A percentile compares a stretch with the other conserved stretches of the same genome.
These are phyloP conservation scores for Elsinoe arachidis DNA, from an alignment of 2,329 filamentous ascomycete genomes.

Conservation along the genomic window DNA sequence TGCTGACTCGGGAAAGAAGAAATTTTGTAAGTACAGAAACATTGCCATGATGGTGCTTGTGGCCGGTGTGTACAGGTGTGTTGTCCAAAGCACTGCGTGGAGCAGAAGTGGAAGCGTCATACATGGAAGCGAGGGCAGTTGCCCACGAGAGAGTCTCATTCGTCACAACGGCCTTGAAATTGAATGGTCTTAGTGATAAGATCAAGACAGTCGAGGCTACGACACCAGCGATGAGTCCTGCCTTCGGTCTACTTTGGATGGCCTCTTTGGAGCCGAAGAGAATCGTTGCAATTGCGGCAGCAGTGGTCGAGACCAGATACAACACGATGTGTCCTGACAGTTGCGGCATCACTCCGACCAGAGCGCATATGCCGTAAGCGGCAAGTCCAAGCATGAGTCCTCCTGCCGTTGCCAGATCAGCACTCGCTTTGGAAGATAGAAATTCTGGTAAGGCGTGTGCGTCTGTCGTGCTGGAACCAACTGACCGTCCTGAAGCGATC, in stretches of 20 bases:
- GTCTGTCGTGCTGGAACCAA: not conserved
- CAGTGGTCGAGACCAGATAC: not conserved
- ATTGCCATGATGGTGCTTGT: slow-evolving; percentile 30
- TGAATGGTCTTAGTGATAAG: not conserved
- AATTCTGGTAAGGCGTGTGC: not conserved
- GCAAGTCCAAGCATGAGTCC: not conserved
- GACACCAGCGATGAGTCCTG: not conserved
- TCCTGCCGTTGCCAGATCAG: not conserved
- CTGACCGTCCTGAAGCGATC: not conserved
- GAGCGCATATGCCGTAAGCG: slow-evolving; percentile 32
- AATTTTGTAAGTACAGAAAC: slow-evolving; percentile 64
- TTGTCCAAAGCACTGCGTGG: slow-evolving; percentile 20
- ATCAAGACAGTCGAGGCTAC: not conserved
- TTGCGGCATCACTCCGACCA: slow-evolving; percentile 21
- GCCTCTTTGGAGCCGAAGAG: not conserved
- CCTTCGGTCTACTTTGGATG: not conserved
- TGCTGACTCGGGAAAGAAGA: slow-evolving; percentile 59
- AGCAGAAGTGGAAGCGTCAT: slow-evolving; percentile 30
- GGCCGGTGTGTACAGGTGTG: slow-evolving; percentile 18
- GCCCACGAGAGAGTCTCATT: slow-evolving; percentile 25
- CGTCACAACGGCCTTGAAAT: not conserved
- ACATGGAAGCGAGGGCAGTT: slow-evolving; percentile 31
- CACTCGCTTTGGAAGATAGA: not conserved
- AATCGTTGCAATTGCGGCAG: not conserved
- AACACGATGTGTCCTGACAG: not conserved